These are phyloP conservation scores for Rhodotorula sp. DNA, from an alignment of 1,284 basidiomycete species.

Conservation along the genomic window DNA sequence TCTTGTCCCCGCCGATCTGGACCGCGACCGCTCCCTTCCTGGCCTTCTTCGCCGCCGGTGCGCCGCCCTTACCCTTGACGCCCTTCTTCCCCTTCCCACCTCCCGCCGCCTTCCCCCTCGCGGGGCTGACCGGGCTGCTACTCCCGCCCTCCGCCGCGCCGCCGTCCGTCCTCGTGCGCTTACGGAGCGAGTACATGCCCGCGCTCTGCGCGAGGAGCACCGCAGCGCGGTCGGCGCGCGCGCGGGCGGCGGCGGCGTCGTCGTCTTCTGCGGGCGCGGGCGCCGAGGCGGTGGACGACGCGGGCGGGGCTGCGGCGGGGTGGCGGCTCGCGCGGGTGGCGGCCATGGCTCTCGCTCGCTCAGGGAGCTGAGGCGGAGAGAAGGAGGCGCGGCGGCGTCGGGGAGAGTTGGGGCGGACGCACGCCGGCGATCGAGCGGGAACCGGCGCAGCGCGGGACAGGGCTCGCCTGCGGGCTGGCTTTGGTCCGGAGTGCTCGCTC, in stretches of 20 bases:
- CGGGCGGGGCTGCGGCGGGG: background rate
- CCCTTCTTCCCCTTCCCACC: background rate
- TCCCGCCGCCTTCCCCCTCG: background rate
- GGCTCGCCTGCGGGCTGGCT: too few relatives aligned
- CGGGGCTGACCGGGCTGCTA: too few relatives aligned
- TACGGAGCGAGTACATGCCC: background rate
- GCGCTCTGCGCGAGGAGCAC: background rate
- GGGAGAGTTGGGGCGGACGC: too few relatives aligned
- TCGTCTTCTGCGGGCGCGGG: background rate
- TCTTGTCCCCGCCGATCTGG: too few relatives aligned
- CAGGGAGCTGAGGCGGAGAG: too few relatives aligned
- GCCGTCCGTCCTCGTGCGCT: background rate
- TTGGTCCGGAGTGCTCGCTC: too few relatives aligned
- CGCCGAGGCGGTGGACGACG: background rate
- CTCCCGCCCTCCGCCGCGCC: background rate
- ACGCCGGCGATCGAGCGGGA: too few relatives aligned
- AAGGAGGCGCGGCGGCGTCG: too few relatives aligned
- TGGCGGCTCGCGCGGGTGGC: background rate
- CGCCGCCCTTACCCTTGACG: background rate
- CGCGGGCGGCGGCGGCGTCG: background rate
- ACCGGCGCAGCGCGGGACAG: too few relatives aligned
- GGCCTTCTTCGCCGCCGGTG: background rate
- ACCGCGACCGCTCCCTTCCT: too few relatives aligned
- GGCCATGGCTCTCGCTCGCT: too few relatives aligned
- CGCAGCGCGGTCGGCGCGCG: background rate